phyloP scores from a whole-genome alignment of 2,329 filamentous ascomycete species.

The Penicillium polonicum region DNA sequence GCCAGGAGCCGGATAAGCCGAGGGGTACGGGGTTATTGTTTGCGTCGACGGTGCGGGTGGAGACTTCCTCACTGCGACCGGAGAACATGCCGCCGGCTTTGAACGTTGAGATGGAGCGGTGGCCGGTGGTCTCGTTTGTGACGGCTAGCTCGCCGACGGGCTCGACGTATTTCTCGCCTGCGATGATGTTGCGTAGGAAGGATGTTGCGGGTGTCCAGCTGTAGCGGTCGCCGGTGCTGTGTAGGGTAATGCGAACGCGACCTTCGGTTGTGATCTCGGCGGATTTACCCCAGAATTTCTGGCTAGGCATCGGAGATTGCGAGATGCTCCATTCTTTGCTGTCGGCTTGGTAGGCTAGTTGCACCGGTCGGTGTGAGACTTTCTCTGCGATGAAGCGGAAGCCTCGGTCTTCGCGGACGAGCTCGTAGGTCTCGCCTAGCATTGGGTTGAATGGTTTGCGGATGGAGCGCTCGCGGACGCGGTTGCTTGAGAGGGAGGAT shows the following conservation, averaged over 20 bases:
- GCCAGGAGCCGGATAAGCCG: conserved; percentile 82
- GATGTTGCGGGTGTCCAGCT: conserved; percentile 86
- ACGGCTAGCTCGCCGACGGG: conserved; percentile 88
- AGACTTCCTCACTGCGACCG: conserved; percentile 85
- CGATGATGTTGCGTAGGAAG: conserved; percentile 93
- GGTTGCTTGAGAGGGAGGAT: conserved; percentile 75
- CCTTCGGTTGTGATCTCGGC: conserved; percentile 93
- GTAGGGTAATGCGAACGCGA: conserved; percentile 73
- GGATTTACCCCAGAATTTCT: conserved; percentile 99
- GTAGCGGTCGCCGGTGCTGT: conserved; percentile 75
- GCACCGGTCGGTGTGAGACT: conserved; percentile 86
- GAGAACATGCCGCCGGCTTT: conserved; percentile 97
- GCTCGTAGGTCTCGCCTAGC: conserved; percentile 91
- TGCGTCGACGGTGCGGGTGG: conserved; percentile 68
- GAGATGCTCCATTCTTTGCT: conserved; percentile 79
- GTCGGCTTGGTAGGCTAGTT: conserved; percentile 91
- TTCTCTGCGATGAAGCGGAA: conserved; percentile 95
- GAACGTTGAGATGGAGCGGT: conserved; percentile 84
- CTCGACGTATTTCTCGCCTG: conserved; percentile 97
- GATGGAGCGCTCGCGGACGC: conserved; percentile 85
- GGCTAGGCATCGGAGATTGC: conserved; percentile 81
- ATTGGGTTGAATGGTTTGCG: conserved; percentile 98
- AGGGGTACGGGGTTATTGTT: conserved; percentile 65
- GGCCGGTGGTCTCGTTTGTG: conserved; percentile 76
- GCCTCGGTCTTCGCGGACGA: conserved; percentile 81